Base-by-base conservation (phyloP, 805 yeast species). In the Tetrapisispora fleetii region DNA sequence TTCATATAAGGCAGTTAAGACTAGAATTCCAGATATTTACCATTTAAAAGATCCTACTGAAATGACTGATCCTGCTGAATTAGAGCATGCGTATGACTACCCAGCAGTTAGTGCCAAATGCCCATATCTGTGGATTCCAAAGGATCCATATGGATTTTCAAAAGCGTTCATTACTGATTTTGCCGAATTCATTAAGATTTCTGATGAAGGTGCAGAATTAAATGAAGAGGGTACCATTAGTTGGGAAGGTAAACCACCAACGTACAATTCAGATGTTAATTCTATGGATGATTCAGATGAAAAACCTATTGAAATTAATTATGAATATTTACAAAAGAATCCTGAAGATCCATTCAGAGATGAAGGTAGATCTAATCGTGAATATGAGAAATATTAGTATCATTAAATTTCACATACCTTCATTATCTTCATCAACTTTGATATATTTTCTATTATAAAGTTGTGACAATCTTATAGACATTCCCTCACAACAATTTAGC, bases 111-210 rank as follows among this genome's bases (percentile, higher is more conserved):
- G 78, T 27, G 83, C 83, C 0, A 64, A 72, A 41, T 76, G 85
- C 56, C 95, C 95, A 1, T 71, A 73, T n/a, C 68, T 91, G 19
- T 91, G 99, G 99, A 79, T 91, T 58, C 95, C 97, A n/a, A 71
- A 72, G 50, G 99, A 91, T 64, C 83, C 86, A 10, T 78, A 80
- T 77, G 98, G 98, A 1, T 76, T 87, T 56, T 84, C 95, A 1
- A 67, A 72, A 1, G 62, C 59, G 14, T 80, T 82, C 57, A 80
- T 85, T 21, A 75, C 74, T 37, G 70, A 78, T 39, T 73, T 86
- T 46, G 63, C 69, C 19, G 75, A 72, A 1, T 71, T 79, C 8
- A 77, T 88, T 43, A 73, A 76, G 17, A 79, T 85, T 45, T 71
- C 78, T 48, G 95, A 89, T 61, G 80, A 75, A 43, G 81, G 83